A percentile compares a stretch with the other conserved stretches of the same genome.
Conservation (phyloP, 2,329 filamentous ascomycete species). For the Hypomyces rosellus region DNA sequence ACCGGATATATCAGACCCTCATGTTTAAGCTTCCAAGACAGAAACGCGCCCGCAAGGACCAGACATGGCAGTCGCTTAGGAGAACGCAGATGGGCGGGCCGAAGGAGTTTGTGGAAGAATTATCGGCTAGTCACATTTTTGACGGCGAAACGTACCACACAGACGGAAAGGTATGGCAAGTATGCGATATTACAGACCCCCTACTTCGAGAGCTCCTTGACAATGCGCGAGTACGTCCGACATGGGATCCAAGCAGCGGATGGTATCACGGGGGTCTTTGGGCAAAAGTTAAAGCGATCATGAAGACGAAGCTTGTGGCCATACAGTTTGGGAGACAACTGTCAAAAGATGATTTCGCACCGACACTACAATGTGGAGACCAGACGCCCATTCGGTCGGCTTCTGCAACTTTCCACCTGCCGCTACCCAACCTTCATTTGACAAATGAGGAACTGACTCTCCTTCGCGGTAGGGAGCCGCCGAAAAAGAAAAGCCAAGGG, state of each 20-base stretch:
- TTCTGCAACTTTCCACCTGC: constrained; percentile 27
- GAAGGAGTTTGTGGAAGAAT: constrained; percentile 33
- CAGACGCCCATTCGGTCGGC: constrained; percentile 26
- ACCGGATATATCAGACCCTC: constrained; percentile 80
- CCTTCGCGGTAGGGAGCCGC: constrained; percentile 28
- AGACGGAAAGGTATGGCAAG: constrained; percentile 89
- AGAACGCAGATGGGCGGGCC: constrained; percentile 33
- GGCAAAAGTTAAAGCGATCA: constrained; percentile 77
- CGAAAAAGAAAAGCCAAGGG: constrained; percentile 31
- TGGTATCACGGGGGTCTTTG: constrained; percentile 81
- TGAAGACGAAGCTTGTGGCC: constrained; percentile 76
- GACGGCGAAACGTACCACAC: constrained; percentile 67
- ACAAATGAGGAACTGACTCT: constrained; percentile 30
- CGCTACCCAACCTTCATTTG: constrained; percentile 28
- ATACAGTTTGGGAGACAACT: constrained; percentile 53
- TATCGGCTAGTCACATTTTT: constrained; percentile 64
- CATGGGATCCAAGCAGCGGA: constrained; percentile 62
- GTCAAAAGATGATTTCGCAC: constrained; percentile 30
- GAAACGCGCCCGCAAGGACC: constrained; percentile 38
- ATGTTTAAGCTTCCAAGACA: constrained; percentile 68
- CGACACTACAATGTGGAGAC: constrained; percentile 29
- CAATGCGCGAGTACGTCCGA: constrained; percentile 50
- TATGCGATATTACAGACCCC: constrained; percentile 85
- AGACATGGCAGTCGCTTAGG: constrained; percentile 45
- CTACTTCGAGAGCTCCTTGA: constrained; percentile 61